Evolutionary conservation across 148 eudicot species (phyloP).

Genomic region (Rhododendron williamsianum): DNA sequence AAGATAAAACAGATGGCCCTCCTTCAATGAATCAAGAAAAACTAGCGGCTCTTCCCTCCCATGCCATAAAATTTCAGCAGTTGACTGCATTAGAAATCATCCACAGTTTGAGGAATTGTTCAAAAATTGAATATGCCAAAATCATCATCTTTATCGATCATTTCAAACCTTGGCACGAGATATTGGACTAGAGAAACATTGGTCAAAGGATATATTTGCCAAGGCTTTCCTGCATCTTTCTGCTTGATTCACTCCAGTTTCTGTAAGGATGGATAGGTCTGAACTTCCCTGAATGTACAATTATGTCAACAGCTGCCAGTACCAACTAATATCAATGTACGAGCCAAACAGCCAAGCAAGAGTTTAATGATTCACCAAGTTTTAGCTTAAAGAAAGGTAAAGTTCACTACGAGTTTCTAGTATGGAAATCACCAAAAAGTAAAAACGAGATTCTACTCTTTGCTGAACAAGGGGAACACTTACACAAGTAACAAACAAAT

Average conservation of each 20-base stretch:
- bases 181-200: conserved; percentile 73
- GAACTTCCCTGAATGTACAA: conserved; percentile 55
- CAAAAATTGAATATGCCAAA: background rate
- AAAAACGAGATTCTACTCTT: background rate
- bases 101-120: conserved; percentile 10
- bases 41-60: conserved; percentile 53
- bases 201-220: conserved; percentile 48
- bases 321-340: background rate
- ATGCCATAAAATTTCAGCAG: conserved; percentile 71
- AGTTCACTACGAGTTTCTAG: background rate
- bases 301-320: background rate
- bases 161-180: conserved; percentile 66
- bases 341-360: background rate
- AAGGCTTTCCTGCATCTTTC: conserved; percentile 59
- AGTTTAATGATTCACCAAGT: background rate
- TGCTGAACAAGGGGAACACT: background rate
- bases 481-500: background rate
- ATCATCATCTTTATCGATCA: background rate
- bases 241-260: conserved; percentile 56
- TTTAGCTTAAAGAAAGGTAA: background rate
- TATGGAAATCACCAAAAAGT: background rate
- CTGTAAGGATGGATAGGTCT: conserved; percentile 53
- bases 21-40: conserved; percentile 64
- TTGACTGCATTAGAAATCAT: conserved; percentile 36
- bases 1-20: conserved; percentile 58